A percentile compares a stretch with the other conserved stretches of the same genome.
Conservation (phyloP, 176 grass and related monocot species). For the Zizania latifolia region DNA sequence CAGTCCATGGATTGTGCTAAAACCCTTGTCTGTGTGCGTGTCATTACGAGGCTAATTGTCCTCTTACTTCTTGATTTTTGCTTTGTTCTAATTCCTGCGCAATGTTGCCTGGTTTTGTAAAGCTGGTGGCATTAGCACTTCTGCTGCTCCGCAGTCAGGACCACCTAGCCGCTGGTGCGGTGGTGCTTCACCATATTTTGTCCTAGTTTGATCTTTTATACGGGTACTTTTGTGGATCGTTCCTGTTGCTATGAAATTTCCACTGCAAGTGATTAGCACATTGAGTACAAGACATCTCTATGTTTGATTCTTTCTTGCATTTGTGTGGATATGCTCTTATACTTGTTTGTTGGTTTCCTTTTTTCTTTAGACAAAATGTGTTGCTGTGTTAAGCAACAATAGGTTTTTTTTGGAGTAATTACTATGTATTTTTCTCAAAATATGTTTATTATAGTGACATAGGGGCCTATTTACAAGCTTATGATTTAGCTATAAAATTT, state of each 20-base stretch:
- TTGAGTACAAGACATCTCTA: neutral
- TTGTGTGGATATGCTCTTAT: neutral
- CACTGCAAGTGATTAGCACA: neutral
- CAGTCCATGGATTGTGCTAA: neutral
- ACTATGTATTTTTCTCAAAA: too few species aligned
- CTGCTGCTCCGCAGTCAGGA: neutral
- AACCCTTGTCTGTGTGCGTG: neutral
- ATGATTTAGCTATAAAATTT: too few species aligned
- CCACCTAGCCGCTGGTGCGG: neutral
- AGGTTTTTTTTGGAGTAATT: too few species aligned
- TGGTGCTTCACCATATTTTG: neutral
- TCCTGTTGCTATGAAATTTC: neutral
- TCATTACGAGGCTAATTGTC: neutral
- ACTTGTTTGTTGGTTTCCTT: neutral
- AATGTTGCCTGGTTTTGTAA: neutral
- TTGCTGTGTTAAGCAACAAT: too few species aligned
- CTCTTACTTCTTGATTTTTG: neutral
- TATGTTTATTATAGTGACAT: too few species aligned
- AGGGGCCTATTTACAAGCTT: too few species aligned
- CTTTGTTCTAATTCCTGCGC: neutral
- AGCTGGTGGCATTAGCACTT: neutral
- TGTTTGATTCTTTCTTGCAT: neutral
- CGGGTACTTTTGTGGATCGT: neutral
- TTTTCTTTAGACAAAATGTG: too few species aligned
- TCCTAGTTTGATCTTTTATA: neutral